These are phyloP conservation scores for Cyamopsis tetragonoloba DNA, from an alignment of 306 rosid genomes.

Conservation along the genomic window DNA sequence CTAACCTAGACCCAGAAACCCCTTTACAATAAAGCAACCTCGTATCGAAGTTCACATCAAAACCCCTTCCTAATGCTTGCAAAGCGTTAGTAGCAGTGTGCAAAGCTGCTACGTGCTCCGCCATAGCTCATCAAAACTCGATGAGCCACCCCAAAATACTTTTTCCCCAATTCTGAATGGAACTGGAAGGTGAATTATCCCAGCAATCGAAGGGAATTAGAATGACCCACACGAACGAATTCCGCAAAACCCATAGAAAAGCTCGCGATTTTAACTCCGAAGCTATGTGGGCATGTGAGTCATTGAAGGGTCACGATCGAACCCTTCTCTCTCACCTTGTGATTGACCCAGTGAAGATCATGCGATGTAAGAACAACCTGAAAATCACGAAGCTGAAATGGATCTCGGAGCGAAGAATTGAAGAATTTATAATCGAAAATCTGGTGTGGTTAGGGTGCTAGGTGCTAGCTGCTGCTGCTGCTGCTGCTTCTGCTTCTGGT, in stretches of 20 bases:
- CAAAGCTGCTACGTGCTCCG: constrained; percentile 71
- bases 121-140: constrained; percentile 70
- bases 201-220: constrained; percentile 27
- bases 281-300: not conserved
- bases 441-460: not conserved
- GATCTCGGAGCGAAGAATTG: constrained; percentile 46
- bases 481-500: not conserved
- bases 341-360: constrained; percentile 29
- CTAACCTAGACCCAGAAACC: constrained; percentile 63
- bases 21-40: constrained; percentile 93
- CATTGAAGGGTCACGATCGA: constrained; percentile 22
- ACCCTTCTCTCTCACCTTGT: not conserved
- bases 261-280: not conserved
- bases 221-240: constrained; percentile 35
- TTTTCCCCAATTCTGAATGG: constrained; percentile 13
- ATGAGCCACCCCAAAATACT: constrained; percentile 1
- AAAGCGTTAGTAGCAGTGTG: constrained; percentile 84
- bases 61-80: constrained; percentile 88
- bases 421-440: constrained; percentile 19
- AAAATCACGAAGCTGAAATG: constrained; percentile 21
- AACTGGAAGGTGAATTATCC: constrained; percentile 3
- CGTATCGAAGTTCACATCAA: constrained; percentile 86
- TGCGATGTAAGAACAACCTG: constrained; percentile 18
- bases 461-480: not conserved
- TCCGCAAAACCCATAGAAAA: constrained; percentile 25